Evolutionary conservation across 2,329 filamentous ascomycete genomes (phyloP).

Genomic region (Ascochyta fabae): DNA sequence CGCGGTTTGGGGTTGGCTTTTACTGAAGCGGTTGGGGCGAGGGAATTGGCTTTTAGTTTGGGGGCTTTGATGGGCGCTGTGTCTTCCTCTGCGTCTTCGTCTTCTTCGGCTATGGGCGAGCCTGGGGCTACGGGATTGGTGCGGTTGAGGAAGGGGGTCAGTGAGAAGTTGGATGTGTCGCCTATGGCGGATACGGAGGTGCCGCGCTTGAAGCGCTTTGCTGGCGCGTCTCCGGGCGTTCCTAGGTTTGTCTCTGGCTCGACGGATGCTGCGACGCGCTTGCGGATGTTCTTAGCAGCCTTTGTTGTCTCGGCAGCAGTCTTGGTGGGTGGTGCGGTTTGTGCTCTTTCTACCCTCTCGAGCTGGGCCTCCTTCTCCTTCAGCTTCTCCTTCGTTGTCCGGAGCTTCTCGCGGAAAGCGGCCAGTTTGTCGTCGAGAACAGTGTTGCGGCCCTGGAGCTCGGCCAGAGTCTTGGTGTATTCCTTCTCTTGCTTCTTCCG

Average conservation of each 20-base stretch:
- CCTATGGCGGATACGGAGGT: constrained; percentile 67
- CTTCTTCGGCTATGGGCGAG: constrained; percentile 48
- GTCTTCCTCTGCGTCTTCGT: constrained; percentile 34
- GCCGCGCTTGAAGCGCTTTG: constrained; percentile 55
- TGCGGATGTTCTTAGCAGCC: constrained; percentile 49
- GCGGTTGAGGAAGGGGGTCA: constrained; percentile 90
- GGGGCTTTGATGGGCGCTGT: constrained; percentile 26
- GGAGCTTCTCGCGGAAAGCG: constrained; percentile 72
- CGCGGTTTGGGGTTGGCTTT: constrained; percentile 54
- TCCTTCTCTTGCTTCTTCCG: constrained; percentile 61
- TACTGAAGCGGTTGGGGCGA: constrained; percentile 53
- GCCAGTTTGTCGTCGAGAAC: constrained; percentile 74
- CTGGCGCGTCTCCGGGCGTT: constrained; percentile 56
- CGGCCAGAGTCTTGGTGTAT: constrained; percentile 62
- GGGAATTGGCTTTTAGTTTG: constrained; percentile 53
- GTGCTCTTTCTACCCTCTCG: constrained; percentile 52
- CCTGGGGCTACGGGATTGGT: constrained; percentile 65
- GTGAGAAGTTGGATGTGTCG: constrained; percentile 91
- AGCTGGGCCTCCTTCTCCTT: constrained; percentile 66
- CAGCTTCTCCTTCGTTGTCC: constrained; percentile 73
- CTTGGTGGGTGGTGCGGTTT: constrained; percentile 45
- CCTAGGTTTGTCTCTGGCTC: constrained; percentile 58
- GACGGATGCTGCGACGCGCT: constrained; percentile 51
- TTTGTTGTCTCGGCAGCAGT: constrained; percentile 43
- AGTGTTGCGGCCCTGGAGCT: constrained; percentile 67